These are phyloP conservation scores for Kitagawia praeruptora DNA, from an alignment of 129 eudicot genomes.

Conservation along the genomic window DNA sequence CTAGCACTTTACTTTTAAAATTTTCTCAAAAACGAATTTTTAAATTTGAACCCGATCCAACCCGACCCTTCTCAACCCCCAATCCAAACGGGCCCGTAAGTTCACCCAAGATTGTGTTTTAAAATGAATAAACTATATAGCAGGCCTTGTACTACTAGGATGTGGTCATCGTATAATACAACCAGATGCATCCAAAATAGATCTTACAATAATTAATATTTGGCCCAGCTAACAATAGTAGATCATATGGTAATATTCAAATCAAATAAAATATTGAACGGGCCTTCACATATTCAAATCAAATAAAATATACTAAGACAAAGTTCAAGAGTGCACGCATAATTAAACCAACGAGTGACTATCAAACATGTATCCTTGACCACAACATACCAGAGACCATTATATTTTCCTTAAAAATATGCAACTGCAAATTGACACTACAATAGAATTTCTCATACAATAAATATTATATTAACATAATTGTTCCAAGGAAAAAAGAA, in stretches of 20 bases:
- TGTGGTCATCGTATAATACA: not conserved
- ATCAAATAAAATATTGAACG: not conserved
- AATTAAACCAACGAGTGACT: not conserved
- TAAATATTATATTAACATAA: slow-evolving; percentile 9
- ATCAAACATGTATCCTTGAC: not conserved
- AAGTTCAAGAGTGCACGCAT: not conserved
- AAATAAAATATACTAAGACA: too few species aligned
- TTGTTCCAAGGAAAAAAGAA: slow-evolving; percentile 2
- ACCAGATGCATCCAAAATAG: not conserved
- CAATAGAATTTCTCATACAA: not conserved
- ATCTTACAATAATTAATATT: not conserved
- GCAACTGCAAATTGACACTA: slow-evolving; percentile 14
- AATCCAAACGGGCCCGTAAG: too few species aligned
- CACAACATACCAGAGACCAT: not conserved
- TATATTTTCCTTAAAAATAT: not conserved
- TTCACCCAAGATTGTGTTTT: not conserved
- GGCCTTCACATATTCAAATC: not conserved
- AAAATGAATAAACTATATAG: not conserved
- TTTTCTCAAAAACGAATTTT: too few species aligned
- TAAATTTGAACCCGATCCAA: too few species aligned
- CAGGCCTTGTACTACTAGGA: not conserved
- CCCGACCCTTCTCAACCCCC: too few species aligned
- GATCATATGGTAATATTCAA: not conserved
- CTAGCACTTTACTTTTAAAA: too few species aligned
- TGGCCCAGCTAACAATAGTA: not conserved